A percentile compares a stretch with the other conserved stretches of the same genome.
Evolutionary conservation across 257 asterid genomes (phyloP).

Genomic region (Dorcoceras hygrometricum): DNA sequence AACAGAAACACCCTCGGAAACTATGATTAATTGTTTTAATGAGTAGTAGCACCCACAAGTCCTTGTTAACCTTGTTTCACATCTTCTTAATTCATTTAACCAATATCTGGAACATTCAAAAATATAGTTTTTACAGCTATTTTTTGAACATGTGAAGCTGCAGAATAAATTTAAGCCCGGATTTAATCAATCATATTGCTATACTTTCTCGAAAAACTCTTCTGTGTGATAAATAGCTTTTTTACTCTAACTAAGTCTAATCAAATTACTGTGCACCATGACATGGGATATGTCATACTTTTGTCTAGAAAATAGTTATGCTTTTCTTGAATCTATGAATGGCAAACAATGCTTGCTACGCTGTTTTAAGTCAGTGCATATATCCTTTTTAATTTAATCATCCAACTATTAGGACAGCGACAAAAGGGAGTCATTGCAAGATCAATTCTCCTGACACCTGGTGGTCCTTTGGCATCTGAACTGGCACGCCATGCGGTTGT

Average conservation of each 20-base stretch:
- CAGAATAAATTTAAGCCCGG: background rate
- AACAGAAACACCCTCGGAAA: background rate
- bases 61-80: background rate
- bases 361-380: constrained; percentile 13
- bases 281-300: background rate
- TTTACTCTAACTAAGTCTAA: too few relatives aligned
- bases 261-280: constrained; percentile 4
- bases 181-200: background rate
- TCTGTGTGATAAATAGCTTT: background rate
- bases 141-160: background rate
- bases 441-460: constrained; percentile 81
- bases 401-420: constrained; percentile 88
- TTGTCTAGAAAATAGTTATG: background rate
- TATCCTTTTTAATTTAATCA: constrained; percentile 37
- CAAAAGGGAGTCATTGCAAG: constrained; percentile 93
- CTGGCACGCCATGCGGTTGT: constrained; percentile 76
- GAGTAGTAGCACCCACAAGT: background rate
- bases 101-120: background rate
- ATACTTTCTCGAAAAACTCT: too few relatives aligned
- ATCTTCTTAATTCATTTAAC: too few relatives aligned
- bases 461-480: constrained; percentile 89
- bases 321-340: background rate
- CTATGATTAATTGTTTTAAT: background rate
- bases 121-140: background rate
- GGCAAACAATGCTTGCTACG: background rate